Evolutionary conservation across 2,329 filamentous ascomycete genomes (phyloP).

Genomic region (Zopfia rhizophila): DNA sequence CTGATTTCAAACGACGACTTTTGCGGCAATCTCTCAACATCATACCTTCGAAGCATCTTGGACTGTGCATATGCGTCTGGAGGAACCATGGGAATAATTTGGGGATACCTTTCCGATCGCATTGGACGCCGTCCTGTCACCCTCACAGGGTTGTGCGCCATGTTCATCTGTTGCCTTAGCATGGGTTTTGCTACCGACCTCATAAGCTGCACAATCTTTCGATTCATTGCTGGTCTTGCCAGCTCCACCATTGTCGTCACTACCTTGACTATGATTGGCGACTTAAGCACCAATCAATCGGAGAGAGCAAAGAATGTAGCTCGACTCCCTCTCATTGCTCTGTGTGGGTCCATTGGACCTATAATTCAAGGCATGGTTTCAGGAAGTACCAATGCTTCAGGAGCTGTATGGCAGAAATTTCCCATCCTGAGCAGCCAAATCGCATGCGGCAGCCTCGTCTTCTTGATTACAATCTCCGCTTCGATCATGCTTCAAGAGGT

Average conservation of each 20-base stretch:
- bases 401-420: conserved; percentile 55
- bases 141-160: conserved; percentile 55
- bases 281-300: conserved; percentile 50
- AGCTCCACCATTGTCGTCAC: conserved; percentile 58
- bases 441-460: conserved; percentile 54
- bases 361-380: conserved; percentile 56
- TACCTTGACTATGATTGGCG: conserved; percentile 59
- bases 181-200: conserved; percentile 60
- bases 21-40: conserved; percentile 57
- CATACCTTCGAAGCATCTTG: conserved; percentile 59
- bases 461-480: conserved; percentile 54
- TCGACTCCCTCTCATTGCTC: conserved; percentile 56
- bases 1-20: conserved; percentile 56
- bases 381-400: conserved; percentile 53
- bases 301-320: conserved; percentile 55
- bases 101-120: conserved; percentile 57
- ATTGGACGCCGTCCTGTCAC: conserved; percentile 57
- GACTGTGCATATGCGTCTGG: conserved; percentile 61
- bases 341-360: conserved; percentile 58
- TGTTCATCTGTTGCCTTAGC: conserved; percentile 56
- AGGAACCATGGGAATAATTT: conserved; percentile 56
- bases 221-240: conserved; percentile 56
- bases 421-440: conserved; percentile 58
- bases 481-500: conserved; percentile 55
- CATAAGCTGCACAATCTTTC: conserved; percentile 54